A percentile compares a stretch with the other conserved stretches of the same genome.
phyloP scores from a whole-genome alignment of 169 alveolate genomes.

The Cryptosporidium meleagridis region DNA sequence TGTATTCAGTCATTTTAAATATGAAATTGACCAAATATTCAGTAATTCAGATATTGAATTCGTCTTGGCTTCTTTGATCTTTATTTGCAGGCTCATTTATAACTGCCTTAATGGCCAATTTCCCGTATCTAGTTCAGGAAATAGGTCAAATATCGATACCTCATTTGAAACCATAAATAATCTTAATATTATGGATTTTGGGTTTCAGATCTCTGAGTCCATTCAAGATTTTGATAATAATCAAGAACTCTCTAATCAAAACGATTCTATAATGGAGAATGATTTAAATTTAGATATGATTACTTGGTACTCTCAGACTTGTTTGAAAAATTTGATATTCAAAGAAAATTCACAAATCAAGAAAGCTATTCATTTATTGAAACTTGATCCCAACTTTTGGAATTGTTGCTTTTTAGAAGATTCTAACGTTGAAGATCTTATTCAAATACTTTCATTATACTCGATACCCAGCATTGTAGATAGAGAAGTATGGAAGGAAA shows the following conservation, averaged over 20 bases:
- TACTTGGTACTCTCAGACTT: conserved; percentile 47
- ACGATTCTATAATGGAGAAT: neutral
- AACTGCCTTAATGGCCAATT: conserved; percentile 4
- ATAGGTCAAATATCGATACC: neutral
- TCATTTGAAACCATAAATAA: neutral
- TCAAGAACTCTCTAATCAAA: neutral
- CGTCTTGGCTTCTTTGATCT: conserved; percentile 13
- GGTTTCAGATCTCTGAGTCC: conserved; percentile 33
- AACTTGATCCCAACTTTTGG: conserved; percentile 59
- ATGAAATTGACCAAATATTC: neutral
- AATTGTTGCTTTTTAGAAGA: conserved; percentile 35
- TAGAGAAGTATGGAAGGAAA: conserved; percentile 45
- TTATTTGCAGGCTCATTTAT: conserved; percentile 48
- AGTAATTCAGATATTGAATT: neutral
- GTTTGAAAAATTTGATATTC: neutral
- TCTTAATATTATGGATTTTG: conserved; percentile 35
- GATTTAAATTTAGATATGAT: neutral
- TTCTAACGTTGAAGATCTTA: neutral
- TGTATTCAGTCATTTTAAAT: neutral
- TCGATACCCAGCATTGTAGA: conserved; percentile 4
- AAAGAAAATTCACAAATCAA: neutral
- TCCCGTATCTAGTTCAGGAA: neutral
- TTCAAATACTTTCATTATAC: neutral
- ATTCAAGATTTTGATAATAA: neutral
- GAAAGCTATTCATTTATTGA: conserved; percentile 5